Percentiles rank a stretch among this genome's conserved stretches.
Conservation (phyloP, 176 grass and related monocot species). For the Cymbopogon citratus region DNA sequence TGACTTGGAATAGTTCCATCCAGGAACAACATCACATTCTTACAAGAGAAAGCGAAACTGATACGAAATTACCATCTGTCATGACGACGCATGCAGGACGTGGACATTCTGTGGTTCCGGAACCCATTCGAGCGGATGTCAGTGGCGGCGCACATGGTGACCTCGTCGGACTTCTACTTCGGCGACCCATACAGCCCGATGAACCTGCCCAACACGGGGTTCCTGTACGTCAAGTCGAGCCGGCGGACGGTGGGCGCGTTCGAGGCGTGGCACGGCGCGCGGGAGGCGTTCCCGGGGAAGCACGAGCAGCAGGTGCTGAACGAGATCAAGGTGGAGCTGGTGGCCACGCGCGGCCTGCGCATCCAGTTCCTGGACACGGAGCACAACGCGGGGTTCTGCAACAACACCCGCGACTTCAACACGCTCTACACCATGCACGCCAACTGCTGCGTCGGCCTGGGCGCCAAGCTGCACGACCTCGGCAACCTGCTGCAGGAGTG, state of each 20-base stretch:
- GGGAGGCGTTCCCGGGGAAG: conserved; percentile 37
- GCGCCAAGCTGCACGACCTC: conserved; percentile 56
- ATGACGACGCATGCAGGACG: conserved; percentile 35
- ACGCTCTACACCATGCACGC: conserved; percentile 78
- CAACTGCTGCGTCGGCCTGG: conserved; percentile 61
- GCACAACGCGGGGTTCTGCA: conserved; percentile 66
- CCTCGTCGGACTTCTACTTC: conserved; percentile 67
- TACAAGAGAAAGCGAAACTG: neutral
- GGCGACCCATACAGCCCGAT: conserved; percentile 43
- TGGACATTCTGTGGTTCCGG: conserved; percentile 83
- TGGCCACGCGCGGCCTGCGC: conserved; percentile 32
- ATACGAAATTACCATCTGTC: neutral
- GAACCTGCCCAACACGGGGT: conserved; percentile 75
- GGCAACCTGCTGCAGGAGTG: conserved; percentile 50
- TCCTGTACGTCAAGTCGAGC: conserved; percentile 62
- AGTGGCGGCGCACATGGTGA: conserved; percentile 51
- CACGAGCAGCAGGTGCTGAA: conserved; percentile 77
- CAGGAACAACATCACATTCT: neutral
- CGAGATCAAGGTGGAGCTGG: conserved; percentile 51
- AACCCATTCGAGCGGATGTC: conserved; percentile 65
- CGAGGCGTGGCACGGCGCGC: conserved; percentile 49
- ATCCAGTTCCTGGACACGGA: conserved; percentile 68
- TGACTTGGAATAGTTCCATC: neutral
- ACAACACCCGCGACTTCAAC: conserved; percentile 58
- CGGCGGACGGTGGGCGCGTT: conserved; percentile 41